A percentile compares a stretch with the other conserved stretches of the same genome.
Conservation (phyloP, 2,329 filamentous ascomycete species). For the Talaromyces albobiverticillius region DNA sequence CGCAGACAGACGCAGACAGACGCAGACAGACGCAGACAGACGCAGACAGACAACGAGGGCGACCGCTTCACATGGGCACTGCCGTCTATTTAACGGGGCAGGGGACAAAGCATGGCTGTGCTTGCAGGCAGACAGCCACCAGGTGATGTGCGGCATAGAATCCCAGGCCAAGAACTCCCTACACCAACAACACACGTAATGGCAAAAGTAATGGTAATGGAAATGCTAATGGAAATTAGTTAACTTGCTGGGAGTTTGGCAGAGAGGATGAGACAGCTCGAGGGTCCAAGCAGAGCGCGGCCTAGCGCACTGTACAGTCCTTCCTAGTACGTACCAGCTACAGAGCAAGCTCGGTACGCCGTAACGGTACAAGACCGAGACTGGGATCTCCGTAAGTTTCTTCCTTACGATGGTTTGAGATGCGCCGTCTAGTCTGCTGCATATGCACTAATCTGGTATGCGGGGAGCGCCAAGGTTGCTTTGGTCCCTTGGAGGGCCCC, state of each 20-base stretch:
- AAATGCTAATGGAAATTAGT: background rate
- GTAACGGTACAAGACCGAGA: background rate
- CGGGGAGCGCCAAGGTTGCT: slow-evolving; percentile 2
- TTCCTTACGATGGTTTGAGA: background rate
- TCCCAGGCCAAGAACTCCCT: background rate
- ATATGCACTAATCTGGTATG: slow-evolving; percentile 10
- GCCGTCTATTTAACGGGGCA: background rate
- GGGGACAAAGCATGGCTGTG: background rate
- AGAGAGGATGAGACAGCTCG: background rate
- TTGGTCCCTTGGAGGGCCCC: background rate
- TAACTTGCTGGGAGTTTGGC: too few species aligned
- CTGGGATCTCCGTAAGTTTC: background rate
- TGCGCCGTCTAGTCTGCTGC: slow-evolving; percentile 5
- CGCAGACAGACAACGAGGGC: background rate
- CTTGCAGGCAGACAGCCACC: too few species aligned
- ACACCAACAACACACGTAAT: slow-evolving; percentile 3
- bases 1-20: background rate
- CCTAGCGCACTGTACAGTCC: background rate
- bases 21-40: background rate
- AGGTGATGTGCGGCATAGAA: background rate
- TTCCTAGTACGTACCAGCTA: background rate
- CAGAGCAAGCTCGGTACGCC: background rate
- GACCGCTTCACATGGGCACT: slow-evolving; percentile 1
- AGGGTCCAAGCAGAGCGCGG: slow-evolving; percentile 6
- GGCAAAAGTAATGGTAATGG: slow-evolving; percentile 6